Base-by-base conservation (phyloP, 495 filamentous ascomycete species). In the Hypoxylon intermedium region DNA sequence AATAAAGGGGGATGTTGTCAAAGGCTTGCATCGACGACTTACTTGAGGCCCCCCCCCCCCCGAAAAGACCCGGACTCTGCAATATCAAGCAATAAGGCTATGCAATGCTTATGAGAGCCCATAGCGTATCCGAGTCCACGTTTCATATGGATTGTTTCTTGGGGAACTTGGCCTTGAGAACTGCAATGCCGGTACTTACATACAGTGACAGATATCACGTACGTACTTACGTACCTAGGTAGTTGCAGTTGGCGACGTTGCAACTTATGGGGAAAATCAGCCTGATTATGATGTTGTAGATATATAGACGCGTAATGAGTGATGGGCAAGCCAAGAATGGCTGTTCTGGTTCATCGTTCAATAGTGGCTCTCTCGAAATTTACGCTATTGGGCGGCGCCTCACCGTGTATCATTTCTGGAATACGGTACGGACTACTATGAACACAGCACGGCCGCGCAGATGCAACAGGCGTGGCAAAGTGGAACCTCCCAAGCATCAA, bases 291-390 rank as follows among this genome's bases (percentile, higher is more conserved):
- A 18, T 19, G 16, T 40, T 12, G 9, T 37, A 42, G 16, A 38
- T 15, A 44, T 11, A 24, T 2, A 37, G 26, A 51, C 58, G 38
- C 51, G 50, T 55, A 61, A 61, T 55, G 15, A 48, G 37, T 40
- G 58, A 50, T 55, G 44, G 18, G 18, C 50, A 50, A 55, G 50
- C 58, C 50, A 61, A 61, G 51, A 55, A 31, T 33, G 44, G 3
- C 3, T 19, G 30, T 31, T 20, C 33, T 53, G 47, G 40, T 42
- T 30, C 57, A 26, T 13, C 31, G 40, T 37, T 38, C 36, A 55
- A 61, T 55, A 61, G 58, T 55, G 36, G 21, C 36, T 61, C 34
- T 30, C 11, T n/a, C 19, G 21, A 36, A 19, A 1, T n/a, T 34
- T 26, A 26, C 24, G 34, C 16, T 34, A 28, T 58, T 15, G n/a